Base-by-base conservation (phyloP, 2,329 filamentous ascomycete genomes). In the Thermoascus crustaceus region DNA sequence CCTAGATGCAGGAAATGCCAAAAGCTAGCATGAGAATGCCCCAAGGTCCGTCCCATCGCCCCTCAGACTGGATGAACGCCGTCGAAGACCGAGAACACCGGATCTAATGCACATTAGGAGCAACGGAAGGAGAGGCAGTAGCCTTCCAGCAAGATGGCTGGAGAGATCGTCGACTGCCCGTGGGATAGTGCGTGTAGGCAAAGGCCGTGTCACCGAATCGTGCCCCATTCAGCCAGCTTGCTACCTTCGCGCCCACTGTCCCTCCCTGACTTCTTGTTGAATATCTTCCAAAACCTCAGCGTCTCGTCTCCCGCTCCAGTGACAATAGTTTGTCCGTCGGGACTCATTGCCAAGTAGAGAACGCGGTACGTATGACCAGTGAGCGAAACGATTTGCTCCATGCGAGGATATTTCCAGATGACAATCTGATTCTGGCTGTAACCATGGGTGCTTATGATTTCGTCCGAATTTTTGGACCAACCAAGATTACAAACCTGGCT, bases 341-440 rank as follows among this genome's bases (percentile, higher is more conserved):
- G 91, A 54, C 88, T 95, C 87, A 96, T 96, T 20, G 88, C 88
- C 34, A 98, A 72, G 58, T 96, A 98, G 3, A 98, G 71, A 8
- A 98, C 91, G 53, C 91, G 82, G 62, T 93, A 96, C 1, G 91
- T 98, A 60, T 98, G 91, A 0, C 91, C 91, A 0, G 91, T 98
- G 30, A 98, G 69, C 47, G 85, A 94, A 25, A 86, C 89, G 6
- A 98, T 87, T 58, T 96, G 91, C 32, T 86, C 86, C 91, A 98
- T 96, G 47, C 82, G 88, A 1, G 91, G 91, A 55, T 98, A 98
- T 56, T 98, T 98, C 91, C 91, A 98, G 37, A 98, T 86, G 23
- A 96, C 89, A 50, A 98, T 95, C 61, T 96, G 91, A 58, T 98
- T 95, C 57, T 98, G 91, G 48, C 82, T 89, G 66, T 95, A 98